Percentiles rank a stretch among this genome's conserved stretches.
Evolutionary conservation across 208 protist species (phyloP).

Genomic region (Acanthamoeba pearcei): DNA sequence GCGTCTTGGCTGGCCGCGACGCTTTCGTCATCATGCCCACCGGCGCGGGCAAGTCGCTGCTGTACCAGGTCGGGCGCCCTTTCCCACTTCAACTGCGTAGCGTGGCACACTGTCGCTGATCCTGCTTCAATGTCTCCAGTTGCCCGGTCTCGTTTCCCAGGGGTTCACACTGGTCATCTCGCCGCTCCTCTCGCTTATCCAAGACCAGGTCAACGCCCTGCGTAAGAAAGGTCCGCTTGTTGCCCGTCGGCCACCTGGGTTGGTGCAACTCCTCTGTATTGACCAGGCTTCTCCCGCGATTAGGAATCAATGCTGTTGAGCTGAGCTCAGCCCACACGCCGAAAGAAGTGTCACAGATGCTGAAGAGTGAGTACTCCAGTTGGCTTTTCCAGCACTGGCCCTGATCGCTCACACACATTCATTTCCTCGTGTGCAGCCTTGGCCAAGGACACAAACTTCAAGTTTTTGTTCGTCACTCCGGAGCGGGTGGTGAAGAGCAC

Average conservation of each 20-base stretch:
- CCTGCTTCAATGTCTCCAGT: slow-evolving; percentile 58
- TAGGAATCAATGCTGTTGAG: background rate
- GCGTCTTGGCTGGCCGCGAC: slow-evolving; percentile 92
- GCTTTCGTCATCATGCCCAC: slow-evolving; percentile 95
- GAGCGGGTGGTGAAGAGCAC: slow-evolving; percentile 85
- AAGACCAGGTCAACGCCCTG: slow-evolving; percentile 92
- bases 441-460: slow-evolving; percentile 46
- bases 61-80: slow-evolving; percentile 80
- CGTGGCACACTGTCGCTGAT: too few relatives aligned
- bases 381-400: background rate
- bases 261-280: too few relatives aligned
- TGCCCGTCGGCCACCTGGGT: too few relatives aligned
- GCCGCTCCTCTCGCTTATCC: slow-evolving; percentile 96
- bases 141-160: slow-evolving; percentile 85
- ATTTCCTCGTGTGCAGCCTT: background rate
- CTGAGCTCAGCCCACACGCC: background rate
- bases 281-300: too few relatives aligned
- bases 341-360: background rate
- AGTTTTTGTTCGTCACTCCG: slow-evolving; percentile 91
- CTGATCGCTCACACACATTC: background rate
- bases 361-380: background rate
- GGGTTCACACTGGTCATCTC: slow-evolving; percentile 93
- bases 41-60: slow-evolving; percentile 90
- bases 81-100: too few relatives aligned
- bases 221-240: background rate